Base-by-base conservation (phyloP, 164 flowering plant genomes). In the Chimonanthus salicifolius region DNA sequence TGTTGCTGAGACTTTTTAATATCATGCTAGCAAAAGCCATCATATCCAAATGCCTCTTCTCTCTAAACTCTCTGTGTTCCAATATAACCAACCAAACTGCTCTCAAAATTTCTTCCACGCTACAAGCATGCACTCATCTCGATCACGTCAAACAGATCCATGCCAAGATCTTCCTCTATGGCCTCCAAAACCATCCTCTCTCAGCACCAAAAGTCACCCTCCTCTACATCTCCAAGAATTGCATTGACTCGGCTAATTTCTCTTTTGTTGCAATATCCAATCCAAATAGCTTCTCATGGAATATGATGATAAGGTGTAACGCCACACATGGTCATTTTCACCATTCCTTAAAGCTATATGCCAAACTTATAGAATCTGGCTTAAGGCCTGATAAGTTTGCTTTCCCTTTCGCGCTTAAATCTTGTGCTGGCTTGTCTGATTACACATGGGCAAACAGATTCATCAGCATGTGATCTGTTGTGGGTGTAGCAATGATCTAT, bases 391-490 rank as follows among this genome's bases (percentile, higher is more conserved):
- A 67, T 21, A 76, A 76, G 65, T 71, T 64, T 21, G 62, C 74
- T n/a, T 76, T 76, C 71, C 78, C 74, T 58, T 75, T 75, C 7
- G 70, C 68, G 44, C 67, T 75, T 4, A 75, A 75, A 10, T 64
- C 78, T 3, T 75, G 74, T 8, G 78, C 78, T 46, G 78, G 70
- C 11, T 58, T 76, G 13, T 65, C 71, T 47, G 78, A 76, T 71
- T 76, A 43, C 70, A 47, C 47, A 20, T 0, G 16, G 78, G 78
- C 4, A 76, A 65, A 48, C 47, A 44, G 67, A 65, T 76, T 75
- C 78, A 75, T n/a, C 74, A 58, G 67, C 71, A 71, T 66, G 49
- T 71, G 15, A 47, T 75, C 10, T 66, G 62, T 54, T 54, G 68
- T 75, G 78, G 74, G 5, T 71, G 65, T 47, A 20, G 21, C 16